phyloP scores from a whole-genome alignment of 768 basidiomycete genomes.

The Cyclocybe cylindracea region DNA sequence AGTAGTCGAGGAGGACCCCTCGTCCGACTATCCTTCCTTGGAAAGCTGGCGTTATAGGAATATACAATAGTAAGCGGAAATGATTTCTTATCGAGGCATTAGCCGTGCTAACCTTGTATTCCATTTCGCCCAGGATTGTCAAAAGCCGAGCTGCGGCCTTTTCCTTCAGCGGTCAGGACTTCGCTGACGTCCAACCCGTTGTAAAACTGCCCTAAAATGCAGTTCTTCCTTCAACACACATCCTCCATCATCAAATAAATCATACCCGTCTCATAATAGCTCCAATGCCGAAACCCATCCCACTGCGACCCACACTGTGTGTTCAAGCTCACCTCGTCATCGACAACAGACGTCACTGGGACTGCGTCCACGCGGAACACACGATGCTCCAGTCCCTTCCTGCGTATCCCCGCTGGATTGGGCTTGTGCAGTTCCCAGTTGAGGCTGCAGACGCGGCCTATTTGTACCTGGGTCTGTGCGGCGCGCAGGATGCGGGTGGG shows the following conservation, averaged over 20 bases:
- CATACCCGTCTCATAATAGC: slow-evolving; percentile 19
- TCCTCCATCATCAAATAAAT: not conserved
- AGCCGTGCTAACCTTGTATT: slow-evolving; percentile 18
- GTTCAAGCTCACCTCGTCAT: slow-evolving; percentile 23
- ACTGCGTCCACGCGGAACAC: slow-evolving; percentile 16
- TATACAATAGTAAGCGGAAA: not conserved
- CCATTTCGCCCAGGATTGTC: slow-evolving; percentile 22
- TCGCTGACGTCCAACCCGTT: slow-evolving; percentile 19
- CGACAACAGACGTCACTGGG: slow-evolving; percentile 11
- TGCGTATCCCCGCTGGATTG: slow-evolving; percentile 12
- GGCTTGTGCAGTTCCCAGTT: slow-evolving; percentile 27
- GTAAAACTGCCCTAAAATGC: slow-evolving; percentile 20
- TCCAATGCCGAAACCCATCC: slow-evolving; percentile 25
- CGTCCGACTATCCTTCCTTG: slow-evolving; percentile 27
- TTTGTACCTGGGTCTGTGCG: slow-evolving; percentile 17
- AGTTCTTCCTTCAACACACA: not conserved
- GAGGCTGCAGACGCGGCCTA: slow-evolving; percentile 19
- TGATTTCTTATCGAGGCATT: not conserved
- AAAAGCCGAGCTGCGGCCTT: slow-evolving; percentile 8
- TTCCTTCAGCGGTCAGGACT: slow-evolving; percentile 15
- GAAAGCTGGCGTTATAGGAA: slow-evolving; percentile 8
- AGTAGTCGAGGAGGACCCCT: slow-evolving; percentile 24
- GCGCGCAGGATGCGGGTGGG: slow-evolving; percentile 19
- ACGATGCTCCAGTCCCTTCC: slow-evolving; percentile 19
- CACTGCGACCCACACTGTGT: slow-evolving; percentile 26